Percentiles rank a stretch among this genome's conserved stretches.
phyloP scores from a whole-genome alignment of 306 rosid species.

The Cucumis cinereus region DNA sequence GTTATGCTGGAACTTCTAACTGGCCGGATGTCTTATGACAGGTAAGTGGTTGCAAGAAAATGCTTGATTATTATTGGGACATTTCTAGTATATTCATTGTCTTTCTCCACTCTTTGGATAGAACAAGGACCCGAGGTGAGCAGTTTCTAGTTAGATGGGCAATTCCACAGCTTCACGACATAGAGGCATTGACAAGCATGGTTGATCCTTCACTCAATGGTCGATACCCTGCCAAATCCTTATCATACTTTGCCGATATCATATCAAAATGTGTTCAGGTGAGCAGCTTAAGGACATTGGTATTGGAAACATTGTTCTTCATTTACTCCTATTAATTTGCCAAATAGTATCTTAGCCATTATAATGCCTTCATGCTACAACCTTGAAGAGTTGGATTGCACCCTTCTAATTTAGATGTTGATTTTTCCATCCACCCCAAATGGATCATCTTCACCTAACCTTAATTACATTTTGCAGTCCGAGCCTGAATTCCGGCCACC shows the following conservation, averaged over 20 bases:
- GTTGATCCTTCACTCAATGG: constrained; percentile 79
- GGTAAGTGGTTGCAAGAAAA: constrained; percentile 29
- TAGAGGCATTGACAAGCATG: constrained; percentile 85
- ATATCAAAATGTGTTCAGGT: constrained; percentile 90
- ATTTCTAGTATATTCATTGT: background rate
- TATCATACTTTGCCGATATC: constrained; percentile 84
- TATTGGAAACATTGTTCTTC: background rate
- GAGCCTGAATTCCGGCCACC: constrained; percentile 90
- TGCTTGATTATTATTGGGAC: background rate
- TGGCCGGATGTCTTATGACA: constrained; percentile 80
- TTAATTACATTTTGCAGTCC: constrained; percentile 34
- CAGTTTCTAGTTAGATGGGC: constrained; percentile 93
- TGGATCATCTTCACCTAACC: constrained; percentile 5
- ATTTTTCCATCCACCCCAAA: constrained; percentile 1
- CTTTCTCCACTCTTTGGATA: constrained; percentile 12
- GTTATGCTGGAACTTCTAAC: constrained; percentile 91
- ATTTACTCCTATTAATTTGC: background rate
- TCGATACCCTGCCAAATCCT: constrained; percentile 66
- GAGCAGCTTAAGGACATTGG: constrained; percentile 1
- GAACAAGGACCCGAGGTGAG: constrained; percentile 61
- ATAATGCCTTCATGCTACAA: background rate
- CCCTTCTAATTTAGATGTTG: background rate
- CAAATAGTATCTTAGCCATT: background rate
- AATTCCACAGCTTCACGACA: constrained; percentile 85
- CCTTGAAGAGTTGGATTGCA: background rate